Conservation (phyloP, 1,284 basidiomycete species). For the Schizophyllum amplum region DNA sequence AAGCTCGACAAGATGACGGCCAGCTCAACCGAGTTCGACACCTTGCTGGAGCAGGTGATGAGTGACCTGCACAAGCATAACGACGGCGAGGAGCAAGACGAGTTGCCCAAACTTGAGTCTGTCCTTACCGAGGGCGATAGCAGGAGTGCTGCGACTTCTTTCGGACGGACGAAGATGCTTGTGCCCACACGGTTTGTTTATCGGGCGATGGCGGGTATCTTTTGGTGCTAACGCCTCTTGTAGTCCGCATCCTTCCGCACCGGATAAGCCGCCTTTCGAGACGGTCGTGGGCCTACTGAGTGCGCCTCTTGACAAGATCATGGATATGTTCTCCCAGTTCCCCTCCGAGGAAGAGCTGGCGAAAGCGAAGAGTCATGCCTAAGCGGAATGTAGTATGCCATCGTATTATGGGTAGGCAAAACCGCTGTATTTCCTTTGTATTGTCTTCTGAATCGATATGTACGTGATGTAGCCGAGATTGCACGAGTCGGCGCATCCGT, state of each 20-base stretch:
- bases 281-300: constrained; percentile 48
- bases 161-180: constrained; percentile 55
- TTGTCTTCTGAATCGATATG: no score
- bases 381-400: no score
- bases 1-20: constrained; percentile 35
- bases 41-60: constrained; percentile 36
- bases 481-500: no score
- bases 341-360: constrained; percentile 46
- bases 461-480: no score
- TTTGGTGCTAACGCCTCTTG: background rate
- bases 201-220: background rate
- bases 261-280: constrained; percentile 54
- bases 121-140: constrained; percentile 30
- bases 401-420: no score
- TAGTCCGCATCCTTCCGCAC: constrained; percentile 43
- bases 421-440: no score
- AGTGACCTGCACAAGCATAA: constrained; percentile 42
- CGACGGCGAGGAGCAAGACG: constrained; percentile 48
- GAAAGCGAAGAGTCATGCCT: background rate
- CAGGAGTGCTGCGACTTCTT: constrained; percentile 34
- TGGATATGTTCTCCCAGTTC: constrained; percentile 49
- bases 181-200: constrained; percentile 43
- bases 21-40: constrained; percentile 35
- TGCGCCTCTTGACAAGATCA: constrained; percentile 54
- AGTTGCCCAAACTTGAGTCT: constrained; percentile 46